Conservation (phyloP, 441 rosid genomes). For the Dalechampia spathulata region DNA sequence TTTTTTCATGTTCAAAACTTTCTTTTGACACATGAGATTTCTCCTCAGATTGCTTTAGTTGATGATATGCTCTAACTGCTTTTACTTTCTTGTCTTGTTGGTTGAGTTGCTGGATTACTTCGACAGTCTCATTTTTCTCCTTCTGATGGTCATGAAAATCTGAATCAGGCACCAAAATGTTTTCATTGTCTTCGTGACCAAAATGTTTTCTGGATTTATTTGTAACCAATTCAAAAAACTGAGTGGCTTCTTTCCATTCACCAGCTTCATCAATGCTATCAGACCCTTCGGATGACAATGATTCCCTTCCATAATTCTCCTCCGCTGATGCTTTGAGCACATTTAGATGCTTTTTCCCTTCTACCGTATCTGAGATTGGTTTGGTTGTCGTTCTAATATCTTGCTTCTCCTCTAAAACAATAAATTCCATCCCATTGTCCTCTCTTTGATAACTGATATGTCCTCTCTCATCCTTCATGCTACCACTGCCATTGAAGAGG, state of each 20-base stretch:
- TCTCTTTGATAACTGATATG: slow-evolving; percentile 18
- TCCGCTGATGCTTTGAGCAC: slow-evolving; percentile 24
- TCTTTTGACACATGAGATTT: slow-evolving; percentile 22
- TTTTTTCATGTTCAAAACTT: slow-evolving; percentile 16
- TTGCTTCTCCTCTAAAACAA: slow-evolving; percentile 16
- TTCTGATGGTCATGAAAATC: slow-evolving; percentile 27
- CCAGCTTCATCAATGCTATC: slow-evolving; percentile 39
- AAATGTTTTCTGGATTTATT: slow-evolving; percentile 36
- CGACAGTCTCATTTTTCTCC: slow-evolving; percentile 27
- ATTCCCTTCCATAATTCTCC: slow-evolving; percentile 36
- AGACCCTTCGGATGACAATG: slow-evolving; percentile 37
- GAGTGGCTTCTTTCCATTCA: slow-evolving; percentile 72
- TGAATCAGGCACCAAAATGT: slow-evolving; percentile 17
- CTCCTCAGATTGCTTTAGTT: slow-evolving; percentile 19
- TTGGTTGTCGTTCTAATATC: slow-evolving; percentile 13
- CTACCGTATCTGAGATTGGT: slow-evolving; percentile 23
- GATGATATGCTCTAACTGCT: slow-evolving; percentile 20
- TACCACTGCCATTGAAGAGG: slow-evolving; percentile 10
- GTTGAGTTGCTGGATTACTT: slow-evolving; percentile 27
- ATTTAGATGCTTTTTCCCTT: slow-evolving; percentile 18
- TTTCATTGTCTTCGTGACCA: slow-evolving; percentile 35
- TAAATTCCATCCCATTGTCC: slow-evolving; percentile 21
- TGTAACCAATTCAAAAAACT: slow-evolving; percentile 64
- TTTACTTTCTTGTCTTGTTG: slow-evolving; percentile 21
- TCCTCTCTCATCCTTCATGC: slow-evolving; percentile 17